phyloP scores from a whole-genome alignment of 148 eudicot species.

The Drosera capensis region DNA sequence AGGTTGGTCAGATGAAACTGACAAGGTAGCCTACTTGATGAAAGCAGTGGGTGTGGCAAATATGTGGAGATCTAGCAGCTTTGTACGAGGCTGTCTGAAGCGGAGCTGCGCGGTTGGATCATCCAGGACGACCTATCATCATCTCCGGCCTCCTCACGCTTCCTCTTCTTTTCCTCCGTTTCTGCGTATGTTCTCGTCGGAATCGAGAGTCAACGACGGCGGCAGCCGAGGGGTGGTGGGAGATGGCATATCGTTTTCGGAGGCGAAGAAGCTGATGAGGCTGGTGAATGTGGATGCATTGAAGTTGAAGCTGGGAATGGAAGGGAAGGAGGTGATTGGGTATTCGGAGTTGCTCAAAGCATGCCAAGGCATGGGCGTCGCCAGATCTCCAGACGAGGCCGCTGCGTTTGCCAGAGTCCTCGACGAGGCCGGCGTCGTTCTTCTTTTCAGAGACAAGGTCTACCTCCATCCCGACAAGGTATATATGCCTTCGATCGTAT shows the following conservation, averaged over 20 bases:
- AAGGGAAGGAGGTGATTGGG: constrained; percentile 52
- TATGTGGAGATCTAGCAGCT: too few species aligned
- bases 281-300: constrained; percentile 63
- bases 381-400: constrained; percentile 51
- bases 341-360: constrained; percentile 49
- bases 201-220: too few species aligned
- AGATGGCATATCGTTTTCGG: constrained; percentile 28
- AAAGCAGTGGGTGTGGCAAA: too few species aligned
- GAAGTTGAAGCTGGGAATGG: constrained; percentile 54
- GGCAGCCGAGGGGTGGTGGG: constrained; percentile 2
- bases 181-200: too few species aligned
- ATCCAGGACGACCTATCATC: too few species aligned
- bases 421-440: constrained; percentile 87
- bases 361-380: constrained; percentile 55
- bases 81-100: too few species aligned
- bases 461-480: constrained; percentile 93
- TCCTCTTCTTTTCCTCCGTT: too few species aligned
- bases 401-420: constrained; percentile 42
- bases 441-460: constrained; percentile 67
- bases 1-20: too few species aligned
- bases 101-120: too few species aligned
- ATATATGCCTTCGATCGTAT: not conserved
- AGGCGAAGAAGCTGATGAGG: constrained; percentile 69
- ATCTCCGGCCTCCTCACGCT: too few species aligned
- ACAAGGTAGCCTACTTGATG: too few species aligned